Conservation (phyloP, 306 rosid genomes). For the Quercus cerris region DNA sequence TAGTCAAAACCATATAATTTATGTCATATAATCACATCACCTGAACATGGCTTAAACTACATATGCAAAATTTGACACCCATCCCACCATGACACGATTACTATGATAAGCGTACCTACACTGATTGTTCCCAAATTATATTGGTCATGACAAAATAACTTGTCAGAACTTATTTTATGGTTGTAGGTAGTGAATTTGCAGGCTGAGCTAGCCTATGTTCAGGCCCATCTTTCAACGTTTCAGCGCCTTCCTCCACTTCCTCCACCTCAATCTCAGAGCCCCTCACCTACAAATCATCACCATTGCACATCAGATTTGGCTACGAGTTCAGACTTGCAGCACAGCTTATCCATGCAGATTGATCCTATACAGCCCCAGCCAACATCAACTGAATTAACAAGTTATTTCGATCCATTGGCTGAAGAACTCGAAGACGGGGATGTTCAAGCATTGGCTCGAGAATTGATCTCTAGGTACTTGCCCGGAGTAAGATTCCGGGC, state of each 20-base stretch:
- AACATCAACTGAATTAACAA: constrained; percentile 27
- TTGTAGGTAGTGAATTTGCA: constrained; percentile 75
- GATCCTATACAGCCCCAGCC: constrained; percentile 38
- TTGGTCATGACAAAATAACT: too few species aligned
- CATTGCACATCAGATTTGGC: constrained; percentile 31
- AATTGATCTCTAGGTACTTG: constrained; percentile 57
- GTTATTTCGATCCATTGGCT: constrained; percentile 28
- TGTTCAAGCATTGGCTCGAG: constrained; percentile 61
- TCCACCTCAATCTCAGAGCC: constrained; percentile 18
- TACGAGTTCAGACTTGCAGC: constrained; percentile 29
- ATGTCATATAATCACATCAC: too few species aligned
- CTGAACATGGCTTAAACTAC: too few species aligned
- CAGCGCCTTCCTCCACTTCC: constrained; percentile 25
- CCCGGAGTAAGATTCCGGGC: constrained; percentile 62
- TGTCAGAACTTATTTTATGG: neutral
- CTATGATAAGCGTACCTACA: too few species aligned
- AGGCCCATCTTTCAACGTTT: constrained; percentile 64
- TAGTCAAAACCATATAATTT: too few species aligned
- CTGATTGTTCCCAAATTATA: too few species aligned
- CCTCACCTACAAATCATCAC: constrained; percentile 24
- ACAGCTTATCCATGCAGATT: constrained; percentile 27
- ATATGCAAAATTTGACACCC: too few species aligned
- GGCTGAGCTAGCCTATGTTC: constrained; percentile 72
- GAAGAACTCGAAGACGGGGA: constrained; percentile 43
- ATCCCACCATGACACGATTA: too few species aligned